Percentiles rank a stretch among this genome's conserved stretches.
Evolutionary conservation across 2,329 filamentous ascomycete species (phyloP).

Genomic region (Sporothrix globosa): DNA sequence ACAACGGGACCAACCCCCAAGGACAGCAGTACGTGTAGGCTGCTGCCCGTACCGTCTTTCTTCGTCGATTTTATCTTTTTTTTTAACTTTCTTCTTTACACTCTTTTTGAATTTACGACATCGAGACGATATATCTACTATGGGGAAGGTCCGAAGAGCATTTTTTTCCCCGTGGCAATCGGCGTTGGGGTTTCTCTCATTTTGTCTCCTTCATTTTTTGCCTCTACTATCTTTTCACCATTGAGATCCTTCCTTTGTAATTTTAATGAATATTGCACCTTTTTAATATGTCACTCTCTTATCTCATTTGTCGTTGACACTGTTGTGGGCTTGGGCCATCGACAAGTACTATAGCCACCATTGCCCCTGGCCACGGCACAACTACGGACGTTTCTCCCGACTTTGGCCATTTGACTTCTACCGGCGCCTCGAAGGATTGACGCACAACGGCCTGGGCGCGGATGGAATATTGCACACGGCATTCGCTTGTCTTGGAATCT

Average conservation of each 20-base stretch:
- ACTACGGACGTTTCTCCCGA: background rate
- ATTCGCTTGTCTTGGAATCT: background rate
- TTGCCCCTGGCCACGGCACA: background rate
- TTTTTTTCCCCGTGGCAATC: background rate
- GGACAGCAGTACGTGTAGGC: background rate
- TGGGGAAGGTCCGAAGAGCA: background rate
- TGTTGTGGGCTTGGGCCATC: background rate
- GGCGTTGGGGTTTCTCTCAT: constrained; percentile 5
- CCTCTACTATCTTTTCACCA: background rate
- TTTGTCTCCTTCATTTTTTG: background rate
- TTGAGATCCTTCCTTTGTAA: background rate
- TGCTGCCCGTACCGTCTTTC: background rate
- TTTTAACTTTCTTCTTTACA: background rate
- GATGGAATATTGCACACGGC: background rate
- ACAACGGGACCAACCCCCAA: background rate
- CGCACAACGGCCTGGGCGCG: background rate
- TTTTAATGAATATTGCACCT: background rate
- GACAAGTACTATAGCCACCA: background rate
- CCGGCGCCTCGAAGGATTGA: background rate
- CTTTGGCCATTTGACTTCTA: background rate
- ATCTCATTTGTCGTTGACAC: background rate
- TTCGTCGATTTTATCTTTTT: background rate
- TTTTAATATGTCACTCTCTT: background rate
- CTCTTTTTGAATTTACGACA: background rate
- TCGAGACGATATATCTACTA: constrained; percentile 4